Base-by-base conservation (phyloP, 2,329 filamentous ascomycete genomes). In the Coniochaeta prunicola region DNA sequence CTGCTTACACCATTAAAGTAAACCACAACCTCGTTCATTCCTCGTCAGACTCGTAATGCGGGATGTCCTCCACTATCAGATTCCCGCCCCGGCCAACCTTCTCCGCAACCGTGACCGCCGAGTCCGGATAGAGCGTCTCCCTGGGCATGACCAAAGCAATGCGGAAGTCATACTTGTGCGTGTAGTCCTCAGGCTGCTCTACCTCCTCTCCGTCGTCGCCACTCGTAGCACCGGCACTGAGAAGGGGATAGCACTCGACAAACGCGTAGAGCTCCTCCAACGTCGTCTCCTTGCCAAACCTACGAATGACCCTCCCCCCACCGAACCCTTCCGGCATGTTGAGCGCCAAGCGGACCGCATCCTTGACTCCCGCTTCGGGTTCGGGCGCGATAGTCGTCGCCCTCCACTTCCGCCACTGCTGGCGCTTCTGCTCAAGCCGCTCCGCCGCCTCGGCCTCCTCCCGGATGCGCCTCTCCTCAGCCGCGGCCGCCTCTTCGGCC, bases 261-360 rank as follows among this genome's bases (percentile, higher is more conserved):
- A 96, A 97, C 0, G 93, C 94, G 72, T 97, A 97, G 6, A 99
- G 76, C 67, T 97, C 92, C 70, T 97, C 93, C 38, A 97, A 77
- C 2, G 82, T 80, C 0, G 89, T 84, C n/a, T 84, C 78, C 1
- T 81, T 77, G 0, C 78, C 72, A 70, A 99, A 97, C 56, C 83
- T 84, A 45, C 93, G 83, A 59, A 96, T 83, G 2, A 96, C 83
- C 45, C 92, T 82, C 55, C 91, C 88, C 0, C 85, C 89, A 4
- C 83, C 87, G 0, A 73, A 74, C 31, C 71, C 71, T 63, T 80
- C 77, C 9, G 84, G 83, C 80, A 88, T 82, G 74, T 85, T 86
- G 45, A 88, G 74, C 4, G 84, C 85, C 30, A 88, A 76, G n/a
- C 92, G 84, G 19, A 96, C 89, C 0, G 87, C 80, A 59, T 89